phyloP scores from a whole-genome alignment of 1,284 basidiomycete genomes.

The Irpex sp. region DNA sequence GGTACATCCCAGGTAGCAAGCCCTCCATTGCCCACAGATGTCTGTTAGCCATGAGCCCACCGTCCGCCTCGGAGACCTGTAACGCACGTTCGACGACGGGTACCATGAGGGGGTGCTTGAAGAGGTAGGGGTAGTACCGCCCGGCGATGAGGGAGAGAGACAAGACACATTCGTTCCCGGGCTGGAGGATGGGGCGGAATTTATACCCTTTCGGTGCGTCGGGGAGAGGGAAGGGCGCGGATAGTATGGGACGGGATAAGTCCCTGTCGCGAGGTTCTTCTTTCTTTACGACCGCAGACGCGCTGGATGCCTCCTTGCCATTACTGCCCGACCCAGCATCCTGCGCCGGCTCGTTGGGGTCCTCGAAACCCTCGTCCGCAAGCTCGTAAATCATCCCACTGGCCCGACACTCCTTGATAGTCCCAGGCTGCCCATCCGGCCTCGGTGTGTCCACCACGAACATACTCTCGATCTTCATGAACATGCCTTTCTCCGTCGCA shows the following conservation, averaged over 20 bases:
- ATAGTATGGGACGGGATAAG: constrained; percentile 36
- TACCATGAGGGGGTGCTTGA: constrained; percentile 55
- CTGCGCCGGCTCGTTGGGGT: constrained; percentile 27
- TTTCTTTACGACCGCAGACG: constrained; percentile 19
- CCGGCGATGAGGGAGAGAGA: constrained; percentile 66
- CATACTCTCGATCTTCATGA: constrained; percentile 62
- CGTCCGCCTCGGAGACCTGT: constrained; percentile 23
- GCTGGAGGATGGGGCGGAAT: constrained; percentile 63
- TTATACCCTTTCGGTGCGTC: constrained; percentile 58
- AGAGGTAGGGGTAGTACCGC: constrained; percentile 68
- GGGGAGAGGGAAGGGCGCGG: constrained; percentile 46
- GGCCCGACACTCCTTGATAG: constrained; percentile 56
- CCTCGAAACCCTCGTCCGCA: constrained; percentile 67
- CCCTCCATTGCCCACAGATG: constrained; percentile 68
- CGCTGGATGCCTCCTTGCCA: background rate
- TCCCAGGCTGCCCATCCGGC: constrained; percentile 32
- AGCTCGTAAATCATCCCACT: constrained; percentile 72
- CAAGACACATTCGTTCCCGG: constrained; percentile 62
- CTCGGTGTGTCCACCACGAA: constrained; percentile 50
- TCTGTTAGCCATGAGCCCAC: constrained; percentile 35
- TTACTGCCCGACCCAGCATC: background rate
- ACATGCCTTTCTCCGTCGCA: constrained; percentile 57
- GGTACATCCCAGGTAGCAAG: constrained; percentile 55
- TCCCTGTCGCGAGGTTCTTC: constrained; percentile 28
- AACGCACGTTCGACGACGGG: constrained; percentile 37